Base-by-base conservation (phyloP, 805 yeast species). In the Barnettozyma siamensis region DNA sequence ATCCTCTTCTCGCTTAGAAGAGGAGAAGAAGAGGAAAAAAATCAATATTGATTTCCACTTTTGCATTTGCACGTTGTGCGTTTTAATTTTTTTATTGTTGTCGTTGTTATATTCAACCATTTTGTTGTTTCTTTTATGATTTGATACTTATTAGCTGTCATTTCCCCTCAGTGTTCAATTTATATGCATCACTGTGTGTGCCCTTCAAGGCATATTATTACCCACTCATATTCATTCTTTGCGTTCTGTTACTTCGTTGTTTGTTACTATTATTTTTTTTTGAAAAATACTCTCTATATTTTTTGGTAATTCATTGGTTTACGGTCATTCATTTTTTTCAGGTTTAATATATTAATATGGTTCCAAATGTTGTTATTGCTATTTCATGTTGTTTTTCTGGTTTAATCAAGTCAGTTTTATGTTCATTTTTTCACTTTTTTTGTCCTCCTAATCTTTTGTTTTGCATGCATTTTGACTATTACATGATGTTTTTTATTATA, bases 241-340 rank as follows among this genome's bases (percentile, higher is more conserved):
- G 15, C 33, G 38, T 38, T 23, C 17, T 33, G 17, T 28, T 40
- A 9, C 19, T 20, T 23, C 21, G 5, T 26, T 17, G 31, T 21
- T 31, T n/a, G 13, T 42, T 27, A 30, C 15, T 30, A 26, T 16
- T 38, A 10, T 38, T 19, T 41, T 31, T 19, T 24, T 20, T 26
- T 9, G 11, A 11, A 11, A 26, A 8, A 5, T 13, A 5, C 29
- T 26, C 8, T 26, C 19, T 38, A 20, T 28, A 17, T 31, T 16
- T 24, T 38, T 43, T 39, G 43, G 42, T 35, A 34, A 37, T 44
- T 35, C 31, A 36, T 31, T 38, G 40, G 41, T 32, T 45, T 45
- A 45, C 49, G 45, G 49, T 45, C 50, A 35, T 41, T 45, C 48
- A 34, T 45, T 47, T 36, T 33, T 18, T 11, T 8, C 20, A 31